Evolutionary conservation across 371 early-diverging fungal genomes (phyloP).

Genomic region (Mortierella sp.): DNA sequence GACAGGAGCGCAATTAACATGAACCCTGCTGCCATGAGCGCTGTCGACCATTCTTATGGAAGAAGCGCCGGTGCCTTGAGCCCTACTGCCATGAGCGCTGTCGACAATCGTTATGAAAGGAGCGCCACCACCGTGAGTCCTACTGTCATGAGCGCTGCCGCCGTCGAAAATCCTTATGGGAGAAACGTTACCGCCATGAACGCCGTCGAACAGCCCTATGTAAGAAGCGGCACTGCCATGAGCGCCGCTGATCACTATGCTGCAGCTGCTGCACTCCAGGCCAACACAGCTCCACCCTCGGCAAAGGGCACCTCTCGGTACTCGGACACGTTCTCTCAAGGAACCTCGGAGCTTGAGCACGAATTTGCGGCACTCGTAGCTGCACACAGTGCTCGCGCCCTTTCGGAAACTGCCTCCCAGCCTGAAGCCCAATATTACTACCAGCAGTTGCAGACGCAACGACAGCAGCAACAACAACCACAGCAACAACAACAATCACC

Average conservation of each 20-base stretch:
- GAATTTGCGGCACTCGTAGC: neutral
- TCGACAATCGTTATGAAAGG: too few species aligned
- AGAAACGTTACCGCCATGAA: too few species aligned
- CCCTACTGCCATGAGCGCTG: too few species aligned
- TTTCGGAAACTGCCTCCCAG: neutral
- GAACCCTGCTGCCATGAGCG: too few species aligned
- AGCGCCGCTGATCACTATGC: neutral
- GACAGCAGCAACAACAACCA: neutral
- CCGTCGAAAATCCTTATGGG: too few species aligned
- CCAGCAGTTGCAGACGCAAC: conserved; percentile 1
- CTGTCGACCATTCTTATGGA: too few species aligned
- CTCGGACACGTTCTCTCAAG: conserved; percentile 1
- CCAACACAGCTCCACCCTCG: neutral
- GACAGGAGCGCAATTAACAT: too few species aligned
- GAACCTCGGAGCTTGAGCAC: neutral
- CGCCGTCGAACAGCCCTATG: too few species aligned
- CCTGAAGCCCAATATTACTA: neutral
- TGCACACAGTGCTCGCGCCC: neutral
- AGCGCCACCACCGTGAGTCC: too few species aligned
- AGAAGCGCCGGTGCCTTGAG: too few species aligned
- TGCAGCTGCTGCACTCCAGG: neutral
- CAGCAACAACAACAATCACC: neutral
- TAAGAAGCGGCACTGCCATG: neutral
- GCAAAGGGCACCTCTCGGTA: neutral
- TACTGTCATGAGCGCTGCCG: too few species aligned